These are phyloP conservation scores for Cyberlindnera petersonii DNA, from an alignment of 805 yeast genomes.

Conservation along the genomic window DNA sequence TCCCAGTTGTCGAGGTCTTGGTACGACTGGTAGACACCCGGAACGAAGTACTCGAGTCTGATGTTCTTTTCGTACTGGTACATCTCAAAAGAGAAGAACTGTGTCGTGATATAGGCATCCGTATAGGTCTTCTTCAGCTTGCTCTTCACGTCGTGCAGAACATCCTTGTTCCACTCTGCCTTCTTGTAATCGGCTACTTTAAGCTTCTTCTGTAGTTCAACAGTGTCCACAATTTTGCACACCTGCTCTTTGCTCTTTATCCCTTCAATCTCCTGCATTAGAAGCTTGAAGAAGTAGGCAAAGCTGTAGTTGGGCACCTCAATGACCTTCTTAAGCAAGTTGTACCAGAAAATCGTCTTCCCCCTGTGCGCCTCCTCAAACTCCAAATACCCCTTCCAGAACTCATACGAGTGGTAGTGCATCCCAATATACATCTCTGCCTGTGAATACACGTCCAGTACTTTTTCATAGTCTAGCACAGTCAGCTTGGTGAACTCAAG, in stretches of 20 bases:
- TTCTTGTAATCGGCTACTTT: slow-evolving; percentile 13
- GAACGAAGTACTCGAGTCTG: slow-evolving; percentile 35
- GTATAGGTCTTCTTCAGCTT: slow-evolving; percentile 44
- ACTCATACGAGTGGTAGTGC: slow-evolving; percentile 47
- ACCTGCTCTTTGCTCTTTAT: slow-evolving; percentile 11
- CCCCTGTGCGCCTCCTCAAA: slow-evolving; percentile 38
- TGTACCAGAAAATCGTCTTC: slow-evolving; percentile 21
- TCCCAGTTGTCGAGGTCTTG: slow-evolving; percentile 59
- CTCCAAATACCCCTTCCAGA: slow-evolving; percentile 47
- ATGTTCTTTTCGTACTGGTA: slow-evolving; percentile 47
- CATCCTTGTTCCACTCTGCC: slow-evolving; percentile 7
- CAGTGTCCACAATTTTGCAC: slow-evolving; percentile 11
- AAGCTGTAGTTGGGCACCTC: slow-evolving; percentile 58
- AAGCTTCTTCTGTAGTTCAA: slow-evolving; percentile 23
- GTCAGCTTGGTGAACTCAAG: slow-evolving; percentile 36
- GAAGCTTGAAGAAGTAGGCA: slow-evolving; percentile 40
- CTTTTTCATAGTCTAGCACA: slow-evolving; percentile 27
- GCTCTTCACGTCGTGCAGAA: slow-evolving; percentile 29
- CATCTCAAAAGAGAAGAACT: slow-evolving; percentile 46
- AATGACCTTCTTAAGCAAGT: slow-evolving; percentile 43
- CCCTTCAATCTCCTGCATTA: slow-evolving; percentile 31
- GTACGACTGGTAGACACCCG: slow-evolving; percentile 28
- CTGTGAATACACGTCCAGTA: slow-evolving; percentile 39
- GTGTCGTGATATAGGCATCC: slow-evolving; percentile 54
- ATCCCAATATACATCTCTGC: slow-evolving; percentile 48